These are phyloP conservation scores for Tuber aestivum DNA, from an alignment of 495 filamentous ascomycete species.

Conservation along the genomic window DNA sequence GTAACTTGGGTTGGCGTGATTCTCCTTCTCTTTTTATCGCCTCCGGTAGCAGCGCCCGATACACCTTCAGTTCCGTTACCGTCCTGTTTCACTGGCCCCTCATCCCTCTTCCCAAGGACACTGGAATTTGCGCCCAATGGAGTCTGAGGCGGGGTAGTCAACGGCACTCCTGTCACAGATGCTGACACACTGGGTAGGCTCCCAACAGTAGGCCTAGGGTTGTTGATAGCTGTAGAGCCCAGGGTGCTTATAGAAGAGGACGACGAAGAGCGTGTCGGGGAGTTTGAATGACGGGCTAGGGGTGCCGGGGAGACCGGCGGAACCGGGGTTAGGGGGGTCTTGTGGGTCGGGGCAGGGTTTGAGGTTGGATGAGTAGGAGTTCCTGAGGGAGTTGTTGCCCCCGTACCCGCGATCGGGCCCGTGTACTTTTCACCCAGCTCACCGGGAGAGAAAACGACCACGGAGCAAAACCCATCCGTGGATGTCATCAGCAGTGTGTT, in stretches of 20 bases:
- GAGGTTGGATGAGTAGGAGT: conserved; percentile 59
- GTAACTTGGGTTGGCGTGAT: conserved; percentile 67
- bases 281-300: conserved; percentile 57
- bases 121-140: conserved; percentile 53
- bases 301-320: conserved; percentile 51
- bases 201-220: conserved; percentile 69
- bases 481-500: conserved; percentile 90
- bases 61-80: conserved; percentile 16
- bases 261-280: conserved; percentile 77
- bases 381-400: conserved; percentile 47
- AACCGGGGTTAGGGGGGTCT: conserved; percentile 55
- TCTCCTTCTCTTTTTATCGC: conserved; percentile 61
- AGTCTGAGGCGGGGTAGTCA: conserved; percentile 77
- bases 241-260: conserved; percentile 72
- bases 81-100: conserved; percentile 47
- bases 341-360: conserved; percentile 53
- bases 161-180: conserved; percentile 47
- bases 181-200: conserved; percentile 61
- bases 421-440: conserved; percentile 85
- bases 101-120: conserved; percentile 56
- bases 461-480: conserved; percentile 95
- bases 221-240: conserved; percentile 57
- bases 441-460: conserved; percentile 71
- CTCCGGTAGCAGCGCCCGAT: conserved; percentile 22
- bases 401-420: conserved; percentile 49